Conservation (phyloP, 2,329 filamentous ascomycete genomes). For the Coniochaeta sp. region DNA sequence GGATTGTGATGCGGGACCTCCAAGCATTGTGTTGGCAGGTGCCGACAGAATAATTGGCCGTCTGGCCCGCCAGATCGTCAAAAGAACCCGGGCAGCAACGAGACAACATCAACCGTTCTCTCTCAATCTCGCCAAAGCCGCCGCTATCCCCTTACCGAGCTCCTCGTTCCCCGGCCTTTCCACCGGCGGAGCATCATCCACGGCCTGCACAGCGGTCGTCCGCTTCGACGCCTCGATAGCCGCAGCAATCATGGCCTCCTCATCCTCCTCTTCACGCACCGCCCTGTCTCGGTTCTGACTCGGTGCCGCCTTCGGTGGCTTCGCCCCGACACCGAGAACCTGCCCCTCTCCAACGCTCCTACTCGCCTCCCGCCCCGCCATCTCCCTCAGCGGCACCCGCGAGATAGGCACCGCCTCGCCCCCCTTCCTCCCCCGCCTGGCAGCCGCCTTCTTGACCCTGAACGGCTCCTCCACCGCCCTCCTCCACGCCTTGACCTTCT, state of each 20-base stretch:
- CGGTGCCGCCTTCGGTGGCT: not conserved
- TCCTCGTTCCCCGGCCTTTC: slow-evolving; percentile 24
- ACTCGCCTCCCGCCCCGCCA: slow-evolving; percentile 3
- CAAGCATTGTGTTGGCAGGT: too few relatives aligned
- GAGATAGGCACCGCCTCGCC: slow-evolving; percentile 12
- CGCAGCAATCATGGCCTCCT: slow-evolving; percentile 40
- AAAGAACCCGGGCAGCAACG: too few relatives aligned
- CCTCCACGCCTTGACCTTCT: slow-evolving; percentile 85
- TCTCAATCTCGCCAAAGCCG: slow-evolving; percentile 51
- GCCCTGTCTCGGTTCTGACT: slow-evolving; percentile 8
- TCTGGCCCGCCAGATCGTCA: not conserved
- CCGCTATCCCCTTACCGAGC: slow-evolving; percentile 50
- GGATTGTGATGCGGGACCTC: too few relatives aligned
- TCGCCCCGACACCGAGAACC: slow-evolving; percentile 2
- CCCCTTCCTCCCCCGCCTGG: slow-evolving; percentile 20
- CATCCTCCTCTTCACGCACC: slow-evolving; percentile 31
- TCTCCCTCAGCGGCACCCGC: slow-evolving; percentile 10
- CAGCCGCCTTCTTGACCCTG: slow-evolving; percentile 63
- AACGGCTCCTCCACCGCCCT: slow-evolving; percentile 80
- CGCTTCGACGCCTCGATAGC: slow-evolving; percentile 39
- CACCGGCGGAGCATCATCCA: slow-evolving; percentile 7
- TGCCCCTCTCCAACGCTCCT: not conserved
- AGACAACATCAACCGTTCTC: slow-evolving; percentile 27
- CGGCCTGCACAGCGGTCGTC: slow-evolving; percentile 19
- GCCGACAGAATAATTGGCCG: too few relatives aligned